Evolutionary conservation across 352 stramenopile species (phyloP).

Genomic region (Pythium insidiosum): DNA sequence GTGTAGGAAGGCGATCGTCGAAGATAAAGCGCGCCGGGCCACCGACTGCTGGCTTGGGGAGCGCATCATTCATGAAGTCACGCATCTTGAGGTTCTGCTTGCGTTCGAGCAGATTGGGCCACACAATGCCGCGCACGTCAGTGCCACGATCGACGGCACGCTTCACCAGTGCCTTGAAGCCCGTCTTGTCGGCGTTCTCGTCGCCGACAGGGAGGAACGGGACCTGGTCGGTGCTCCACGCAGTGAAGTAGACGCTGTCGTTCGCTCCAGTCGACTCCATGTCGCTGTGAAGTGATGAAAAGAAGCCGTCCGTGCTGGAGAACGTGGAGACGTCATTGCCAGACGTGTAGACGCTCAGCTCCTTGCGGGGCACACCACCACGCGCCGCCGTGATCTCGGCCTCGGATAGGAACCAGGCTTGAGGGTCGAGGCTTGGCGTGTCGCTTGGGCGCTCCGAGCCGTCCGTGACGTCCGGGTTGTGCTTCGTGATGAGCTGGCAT

Average conservation of each 20-base stretch:
- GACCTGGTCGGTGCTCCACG: slow-evolving; percentile 49
- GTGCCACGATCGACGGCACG: slow-evolving; percentile 24
- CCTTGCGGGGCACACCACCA: too few relatives aligned
- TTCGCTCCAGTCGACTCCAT: slow-evolving; percentile 21
- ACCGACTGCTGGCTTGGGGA: too few relatives aligned
- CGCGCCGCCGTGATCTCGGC: too few relatives aligned
- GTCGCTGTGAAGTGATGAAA: slow-evolving; percentile 28
- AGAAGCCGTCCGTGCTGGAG: too few relatives aligned
- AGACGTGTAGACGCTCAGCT: slow-evolving; percentile 34
- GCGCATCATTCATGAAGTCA: slow-evolving; percentile 39
- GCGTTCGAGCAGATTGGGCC: slow-evolving; percentile 49
- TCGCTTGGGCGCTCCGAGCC: slow-evolving; percentile 10
- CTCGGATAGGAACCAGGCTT: slow-evolving; percentile 51
- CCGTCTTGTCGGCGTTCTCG: slow-evolving; percentile 18
- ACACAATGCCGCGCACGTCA: slow-evolving; percentile 47
- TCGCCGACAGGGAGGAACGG: slow-evolving; percentile 39
- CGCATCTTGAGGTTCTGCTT: slow-evolving; percentile 47
- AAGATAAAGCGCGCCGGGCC: slow-evolving; percentile 23
- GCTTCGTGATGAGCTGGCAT: slow-evolving; percentile 13
- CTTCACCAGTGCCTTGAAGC: slow-evolving; percentile 24
- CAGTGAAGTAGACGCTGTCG: slow-evolving; percentile 33
- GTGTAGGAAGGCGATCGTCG: too few relatives aligned
- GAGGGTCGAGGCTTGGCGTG: slow-evolving; percentile 29
- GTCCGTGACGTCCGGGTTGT: too few relatives aligned
- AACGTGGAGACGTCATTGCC: too few relatives aligned